A percentile compares a stretch with the other conserved stretches of the same genome.
These are phyloP conservation scores for Vitis cinerea DNA, from an alignment of 164 flowering plant species.

Conservation along the genomic window DNA sequence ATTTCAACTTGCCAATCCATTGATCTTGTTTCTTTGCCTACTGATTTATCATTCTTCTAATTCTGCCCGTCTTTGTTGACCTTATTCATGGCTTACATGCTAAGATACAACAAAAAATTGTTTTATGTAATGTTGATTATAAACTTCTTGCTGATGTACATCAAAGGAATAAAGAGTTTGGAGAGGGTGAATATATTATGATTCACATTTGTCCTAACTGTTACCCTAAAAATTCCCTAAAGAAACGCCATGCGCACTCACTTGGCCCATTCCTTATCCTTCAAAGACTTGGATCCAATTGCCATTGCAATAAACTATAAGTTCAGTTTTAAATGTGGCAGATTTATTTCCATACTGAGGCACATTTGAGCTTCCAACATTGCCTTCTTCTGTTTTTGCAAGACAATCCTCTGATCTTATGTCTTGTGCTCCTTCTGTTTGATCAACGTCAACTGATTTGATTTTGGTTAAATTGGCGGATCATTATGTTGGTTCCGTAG, in stretches of 20 bases:
- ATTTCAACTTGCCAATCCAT: too few species aligned
- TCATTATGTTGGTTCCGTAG: too few species aligned
- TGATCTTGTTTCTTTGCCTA: too few species aligned
- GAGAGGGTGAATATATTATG: not conserved
- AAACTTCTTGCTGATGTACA: not conserved
- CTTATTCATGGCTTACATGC: not conserved
- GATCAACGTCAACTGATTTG: too few species aligned
- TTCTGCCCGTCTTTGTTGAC: too few species aligned
- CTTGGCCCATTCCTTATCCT: not conserved
- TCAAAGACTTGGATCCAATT: too few species aligned
- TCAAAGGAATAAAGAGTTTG: not conserved
- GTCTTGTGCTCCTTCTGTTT: too few species aligned
- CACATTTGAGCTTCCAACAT: not conserved
- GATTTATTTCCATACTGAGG: not conserved
- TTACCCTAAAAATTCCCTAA: not conserved
- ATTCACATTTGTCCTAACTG: not conserved
- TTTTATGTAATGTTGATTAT: conserved; percentile 2
- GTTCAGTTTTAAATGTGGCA: too few species aligned
- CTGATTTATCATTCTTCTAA: too few species aligned
- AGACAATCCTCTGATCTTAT: too few species aligned
- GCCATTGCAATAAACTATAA: too few species aligned
- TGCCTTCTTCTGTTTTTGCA: not conserved
- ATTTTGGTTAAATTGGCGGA: too few species aligned
- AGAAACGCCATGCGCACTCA: not conserved
- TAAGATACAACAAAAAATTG: not conserved